Evolutionary conservation across 2,329 filamentous ascomycete genomes (phyloP), one percentile per base, ranked within the genome.

Genomic region (Apiospora malaysiana): DNA sequence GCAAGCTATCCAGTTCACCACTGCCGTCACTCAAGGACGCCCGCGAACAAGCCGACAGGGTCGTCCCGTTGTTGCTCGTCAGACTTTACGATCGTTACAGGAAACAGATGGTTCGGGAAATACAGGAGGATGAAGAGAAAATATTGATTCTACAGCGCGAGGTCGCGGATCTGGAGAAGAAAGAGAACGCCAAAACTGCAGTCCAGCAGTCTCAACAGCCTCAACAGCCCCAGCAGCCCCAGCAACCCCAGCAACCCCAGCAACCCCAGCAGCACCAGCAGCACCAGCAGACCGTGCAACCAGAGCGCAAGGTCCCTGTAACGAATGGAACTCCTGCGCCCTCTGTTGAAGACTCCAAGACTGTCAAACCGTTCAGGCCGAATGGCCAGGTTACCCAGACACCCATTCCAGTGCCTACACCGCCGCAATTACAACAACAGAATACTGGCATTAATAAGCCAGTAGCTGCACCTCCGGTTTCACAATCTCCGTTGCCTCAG

Each of bases 61-160:
- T 69, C 51, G 32, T 63, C 21, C 40, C 68, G 25, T 18, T 45
- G 8, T 21, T 69, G 23, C 23, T 63, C 18, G 86, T 91, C 71
- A 90, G 91, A 74, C 85, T 97, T 1, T 97, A 96, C 78, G 86
- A 88, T 16, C 87, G 89, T 73, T 98, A 97, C 79, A 88, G 91
- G 73, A 89, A 92, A 65, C 85, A 91, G 59, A 85, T 92, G 67
- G 87, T 94, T n/a, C 84, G 85, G 70, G 88, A 92, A 76, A 93
- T 98, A 71, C 86, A 88, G 71, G 89, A 92, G 70, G 92, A 96
- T 73, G 95, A 98, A 83, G 86, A 85, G 71, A 86, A 85, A 68
- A 92, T 92, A 77, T 86, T 88, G 37, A 82, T 83, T 23, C 82
- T 95, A 59, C 88, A 90, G 79, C 85, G 85, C 71, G 92, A 97